Evolutionary conservation across 2,329 filamentous ascomycete genomes (phyloP).

Genomic region (Nemania serpens): DNA sequence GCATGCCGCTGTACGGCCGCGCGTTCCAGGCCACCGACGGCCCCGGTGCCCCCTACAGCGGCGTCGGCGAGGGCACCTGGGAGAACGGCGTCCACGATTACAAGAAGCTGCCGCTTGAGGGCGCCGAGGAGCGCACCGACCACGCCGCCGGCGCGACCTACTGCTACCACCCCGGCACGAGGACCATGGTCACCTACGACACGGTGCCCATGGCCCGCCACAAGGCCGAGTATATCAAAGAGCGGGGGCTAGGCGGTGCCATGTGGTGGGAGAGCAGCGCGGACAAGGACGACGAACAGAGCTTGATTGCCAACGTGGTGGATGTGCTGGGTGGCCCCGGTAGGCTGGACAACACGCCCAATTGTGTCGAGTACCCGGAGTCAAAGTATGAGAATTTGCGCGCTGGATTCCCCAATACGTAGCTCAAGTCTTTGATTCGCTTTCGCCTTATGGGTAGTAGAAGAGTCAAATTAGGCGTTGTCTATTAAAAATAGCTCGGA

Average conservation of each 20-base stretch:
- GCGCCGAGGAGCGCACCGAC: constrained; percentile 69
- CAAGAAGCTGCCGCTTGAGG: constrained; percentile 76
- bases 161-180: constrained; percentile 68
- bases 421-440: background rate
- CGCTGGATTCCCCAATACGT: constrained; percentile 58
- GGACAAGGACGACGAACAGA: constrained; percentile 68
- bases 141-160: constrained; percentile 70
- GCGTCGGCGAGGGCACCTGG: constrained; percentile 80
- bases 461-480: background rate
- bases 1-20: constrained; percentile 91
- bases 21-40: constrained; percentile 81
- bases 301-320: constrained; percentile 71
- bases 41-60: constrained; percentile 69
- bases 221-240: constrained; percentile 75
- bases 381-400: constrained; percentile 74
- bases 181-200: constrained; percentile 79
- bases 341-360: constrained; percentile 56
- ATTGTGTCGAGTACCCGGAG: constrained; percentile 66
- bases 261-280: constrained; percentile 98
- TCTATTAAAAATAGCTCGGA: background rate
- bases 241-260: constrained; percentile 74
- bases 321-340: constrained; percentile 59
- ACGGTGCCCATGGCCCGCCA: constrained; percentile 66
- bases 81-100: constrained; percentile 87
- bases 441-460: background rate